Percentiles rank a stretch among this genome's conserved stretches.
Conservation (phyloP, 495 filamentous ascomycete species). For the Polyplosphaeria fusca region DNA sequence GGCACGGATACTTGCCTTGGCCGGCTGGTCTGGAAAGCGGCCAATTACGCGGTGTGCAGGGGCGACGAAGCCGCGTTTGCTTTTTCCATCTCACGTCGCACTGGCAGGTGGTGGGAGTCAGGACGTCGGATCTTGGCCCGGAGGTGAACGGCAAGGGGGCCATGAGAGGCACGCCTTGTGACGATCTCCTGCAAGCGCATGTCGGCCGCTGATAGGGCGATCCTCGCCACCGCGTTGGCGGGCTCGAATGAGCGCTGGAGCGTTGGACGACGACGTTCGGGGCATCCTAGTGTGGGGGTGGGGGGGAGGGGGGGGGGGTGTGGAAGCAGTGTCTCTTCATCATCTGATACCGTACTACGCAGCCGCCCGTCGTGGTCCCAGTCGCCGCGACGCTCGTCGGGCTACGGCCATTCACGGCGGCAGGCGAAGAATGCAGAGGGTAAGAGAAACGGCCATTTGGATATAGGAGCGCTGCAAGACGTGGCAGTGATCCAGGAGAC, state of each 20-base stretch:
- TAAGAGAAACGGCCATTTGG: conserved; percentile 16
- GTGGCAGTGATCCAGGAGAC: conserved; percentile 23
- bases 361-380: conserved; percentile 18
- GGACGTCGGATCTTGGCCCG: conserved; percentile 33
- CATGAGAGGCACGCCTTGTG: conserved; percentile 32
- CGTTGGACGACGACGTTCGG: conserved; percentile 1
- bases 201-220: conserved; percentile 29
- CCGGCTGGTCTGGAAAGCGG: not conserved
- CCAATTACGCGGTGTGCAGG: conserved; percentile 11
- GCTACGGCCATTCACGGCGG: conserved; percentile 6
- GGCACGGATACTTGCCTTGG: conserved; percentile 28
- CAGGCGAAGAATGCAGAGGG: conserved; percentile 20
- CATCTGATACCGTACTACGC: conserved; percentile 31
- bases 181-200: conserved; percentile 34
- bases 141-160: conserved; percentile 15
- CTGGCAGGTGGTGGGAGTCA: conserved; percentile 18
- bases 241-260: conserved; percentile 26
- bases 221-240: conserved; percentile 29
- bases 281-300: conserved; percentile 31
- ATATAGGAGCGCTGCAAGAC: conserved; percentile 18
- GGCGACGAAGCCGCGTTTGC: conserved; percentile 18
- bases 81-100: conserved; percentile 15
- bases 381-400: conserved; percentile 2
- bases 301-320: conserved; percentile 7
- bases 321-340: conserved; percentile 2